Evolutionary conservation across 306 rosid species (phyloP).

Genomic region (Lagenaria siceraria): DNA sequence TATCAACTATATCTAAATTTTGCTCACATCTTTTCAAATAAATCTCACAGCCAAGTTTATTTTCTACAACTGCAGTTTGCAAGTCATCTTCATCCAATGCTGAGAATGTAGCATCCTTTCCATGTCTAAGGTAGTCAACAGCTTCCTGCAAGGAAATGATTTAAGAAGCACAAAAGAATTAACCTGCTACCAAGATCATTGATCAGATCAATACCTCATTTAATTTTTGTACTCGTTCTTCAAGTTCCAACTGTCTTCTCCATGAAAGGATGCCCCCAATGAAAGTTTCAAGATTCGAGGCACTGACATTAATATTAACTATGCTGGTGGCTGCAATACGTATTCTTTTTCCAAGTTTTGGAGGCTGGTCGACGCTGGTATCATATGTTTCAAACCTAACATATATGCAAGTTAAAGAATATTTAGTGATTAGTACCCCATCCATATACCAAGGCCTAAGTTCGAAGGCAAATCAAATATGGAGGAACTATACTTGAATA

Average conservation of each 20-base stretch:
- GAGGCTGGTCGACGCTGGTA: conserved; percentile 37
- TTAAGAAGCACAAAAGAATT: conserved; percentile 4
- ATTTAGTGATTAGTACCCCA: background rate
- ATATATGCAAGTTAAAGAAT: background rate
- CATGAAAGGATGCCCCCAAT: conserved; percentile 72
- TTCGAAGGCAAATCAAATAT: conserved; percentile 1
- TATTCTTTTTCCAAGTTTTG: conserved; percentile 68
- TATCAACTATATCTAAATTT: conserved; percentile 40
- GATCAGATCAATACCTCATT: conserved; percentile 38
- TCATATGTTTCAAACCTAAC: conserved; percentile 76
- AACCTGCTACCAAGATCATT: conserved; percentile 12
- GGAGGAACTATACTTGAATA: conserved; percentile 56
- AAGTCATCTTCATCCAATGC: conserved; percentile 92
- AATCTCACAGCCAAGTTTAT: conserved; percentile 79
- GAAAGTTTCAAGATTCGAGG: conserved; percentile 68
- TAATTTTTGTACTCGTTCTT: conserved; percentile 55
- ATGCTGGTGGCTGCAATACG: conserved; percentile 81
- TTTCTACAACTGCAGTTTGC: conserved; percentile 76
- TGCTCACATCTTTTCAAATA: conserved; percentile 63
- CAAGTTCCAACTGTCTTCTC: conserved; percentile 84
- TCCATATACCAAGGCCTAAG: background rate
- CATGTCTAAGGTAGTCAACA: conserved; percentile 32
- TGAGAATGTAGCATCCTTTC: conserved; percentile 49
- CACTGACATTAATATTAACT: conserved; percentile 79
- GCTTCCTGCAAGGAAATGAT: conserved; percentile 46